phyloP scores from a whole-genome alignment of 2,329 filamentous ascomycete species.

The Arachnomyces sp. region DNA sequence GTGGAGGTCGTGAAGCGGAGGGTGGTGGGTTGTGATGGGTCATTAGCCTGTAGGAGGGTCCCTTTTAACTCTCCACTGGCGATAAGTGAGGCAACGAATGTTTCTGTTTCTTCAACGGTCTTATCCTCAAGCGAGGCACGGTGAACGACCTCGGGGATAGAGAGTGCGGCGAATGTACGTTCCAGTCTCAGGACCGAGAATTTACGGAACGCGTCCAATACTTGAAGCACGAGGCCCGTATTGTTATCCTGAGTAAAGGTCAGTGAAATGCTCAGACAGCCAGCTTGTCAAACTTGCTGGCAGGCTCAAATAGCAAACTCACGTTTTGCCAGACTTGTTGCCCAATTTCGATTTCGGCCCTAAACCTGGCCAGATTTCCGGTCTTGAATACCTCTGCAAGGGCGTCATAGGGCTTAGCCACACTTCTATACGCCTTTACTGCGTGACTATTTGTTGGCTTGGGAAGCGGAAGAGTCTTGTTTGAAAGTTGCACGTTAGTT shows the following conservation, averaged over 20 bases:
- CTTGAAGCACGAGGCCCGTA: slow-evolving; percentile 59
- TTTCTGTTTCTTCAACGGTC: slow-evolving; percentile 23
- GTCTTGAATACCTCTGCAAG: slow-evolving; percentile 63
- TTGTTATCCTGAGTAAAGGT: slow-evolving; percentile 58
- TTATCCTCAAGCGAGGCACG: slow-evolving; percentile 23
- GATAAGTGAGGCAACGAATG: slow-evolving; percentile 40
- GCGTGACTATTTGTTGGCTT: slow-evolving; percentile 47
- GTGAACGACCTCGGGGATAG: slow-evolving; percentile 42
- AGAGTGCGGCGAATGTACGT: slow-evolving; percentile 61
- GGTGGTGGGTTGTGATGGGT: slow-evolving; percentile 36
- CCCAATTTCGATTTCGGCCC: slow-evolving; percentile 56
- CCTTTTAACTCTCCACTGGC: slow-evolving; percentile 45
- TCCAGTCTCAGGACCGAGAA: slow-evolving; percentile 69
- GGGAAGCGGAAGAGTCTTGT: slow-evolving; percentile 37
- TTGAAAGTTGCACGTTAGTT: too few species aligned
- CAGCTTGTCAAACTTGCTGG: too few species aligned
- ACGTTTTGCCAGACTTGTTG: slow-evolving; percentile 54
- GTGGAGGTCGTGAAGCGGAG: slow-evolving; percentile 44
- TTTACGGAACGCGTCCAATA: slow-evolving; percentile 63
- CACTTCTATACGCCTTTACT: slow-evolving; percentile 49
- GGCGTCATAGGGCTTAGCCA: slow-evolving; percentile 63
- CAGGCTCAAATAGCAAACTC: slow-evolving; percentile 16
- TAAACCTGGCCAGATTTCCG: slow-evolving; percentile 52
- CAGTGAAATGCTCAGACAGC: slow-evolving; percentile 3
- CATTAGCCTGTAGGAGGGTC: slow-evolving; percentile 38